Percentiles rank a stretch among this genome's conserved stretches.
Conservation (phyloP, 2,329 filamentous ascomycete species). For the Fusarium palustre region DNA sequence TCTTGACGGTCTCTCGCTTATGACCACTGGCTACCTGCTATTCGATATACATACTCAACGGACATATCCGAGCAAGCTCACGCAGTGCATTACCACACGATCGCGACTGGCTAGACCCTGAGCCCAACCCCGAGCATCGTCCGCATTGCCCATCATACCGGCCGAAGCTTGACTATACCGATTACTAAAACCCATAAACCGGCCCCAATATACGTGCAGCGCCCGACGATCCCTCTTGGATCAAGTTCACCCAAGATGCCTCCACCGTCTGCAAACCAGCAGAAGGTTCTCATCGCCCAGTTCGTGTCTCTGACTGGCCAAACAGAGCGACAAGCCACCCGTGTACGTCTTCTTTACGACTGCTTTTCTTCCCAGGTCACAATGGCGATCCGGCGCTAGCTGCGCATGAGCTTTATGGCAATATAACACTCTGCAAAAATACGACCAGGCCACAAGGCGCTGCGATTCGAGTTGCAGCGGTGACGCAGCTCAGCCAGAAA, state of each 20-base stretch:
- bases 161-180: not conserved
- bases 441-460: conserved; percentile 8
- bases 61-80: not conserved
- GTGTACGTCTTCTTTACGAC: conserved; percentile 53
- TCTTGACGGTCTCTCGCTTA: not conserved
- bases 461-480: conserved; percentile 36
- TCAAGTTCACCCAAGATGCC: conserved; percentile 49
- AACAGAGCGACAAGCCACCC: conserved; percentile 57
- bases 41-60: not conserved
- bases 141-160: conserved; percentile 8
- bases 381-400: conserved; percentile 13
- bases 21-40: not conserved
- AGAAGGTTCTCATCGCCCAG: conserved; percentile 56
- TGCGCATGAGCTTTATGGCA: conserved; percentile 18
- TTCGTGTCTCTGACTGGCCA: conserved; percentile 60
- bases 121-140: conserved; percentile 5
- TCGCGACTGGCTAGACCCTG: conserved; percentile 7
- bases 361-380: not conserved
- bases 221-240: not conserved
- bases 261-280: conserved; percentile 52
- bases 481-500: conserved; percentile 33
- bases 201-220: conserved; percentile 1
- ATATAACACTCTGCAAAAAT: conserved; percentile 23
- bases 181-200: not conserved
- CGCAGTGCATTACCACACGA: conserved; percentile 1